Percentiles rank a stretch among this genome's conserved stretches.
Conservation (phyloP, 1,284 basidiomycete species). For the Marasmius tenuissimus region DNA sequence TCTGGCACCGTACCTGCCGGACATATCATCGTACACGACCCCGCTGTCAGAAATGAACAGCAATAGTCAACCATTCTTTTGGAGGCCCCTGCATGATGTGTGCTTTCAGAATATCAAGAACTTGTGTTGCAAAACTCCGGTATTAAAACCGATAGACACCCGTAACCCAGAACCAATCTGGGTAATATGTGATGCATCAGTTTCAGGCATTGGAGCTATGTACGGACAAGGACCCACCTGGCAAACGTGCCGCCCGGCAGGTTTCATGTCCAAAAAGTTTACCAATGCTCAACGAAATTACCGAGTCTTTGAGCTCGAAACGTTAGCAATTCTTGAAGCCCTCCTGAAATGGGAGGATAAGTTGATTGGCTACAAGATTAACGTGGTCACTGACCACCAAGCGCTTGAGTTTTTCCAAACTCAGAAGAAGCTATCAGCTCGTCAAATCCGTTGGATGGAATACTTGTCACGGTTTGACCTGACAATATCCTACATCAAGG, state of each 20-base stretch:
- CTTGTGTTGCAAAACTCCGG: too few relatives aligned
- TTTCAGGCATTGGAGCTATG: slow-evolving; percentile 34
- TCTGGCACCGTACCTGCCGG: too few relatives aligned
- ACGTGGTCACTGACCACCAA: slow-evolving; percentile 39
- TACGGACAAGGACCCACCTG: slow-evolving; percentile 38
- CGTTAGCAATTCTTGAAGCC: slow-evolving; percentile 35
- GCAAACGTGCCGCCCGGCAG: slow-evolving; percentile 33
- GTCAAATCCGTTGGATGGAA: slow-evolving; percentile 33
- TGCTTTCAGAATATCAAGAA: too few relatives aligned
- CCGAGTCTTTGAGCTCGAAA: slow-evolving; percentile 34
- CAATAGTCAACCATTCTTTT: too few relatives aligned
- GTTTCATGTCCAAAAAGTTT: slow-evolving; percentile 42
- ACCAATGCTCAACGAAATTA: slow-evolving; percentile 37
- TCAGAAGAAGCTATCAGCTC: slow-evolving; percentile 15
- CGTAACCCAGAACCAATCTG: too few relatives aligned
- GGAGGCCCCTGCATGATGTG: too few relatives aligned
- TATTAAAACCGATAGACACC: too few relatives aligned
- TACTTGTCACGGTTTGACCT: slow-evolving; percentile 32
- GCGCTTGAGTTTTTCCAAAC: slow-evolving; percentile 33
- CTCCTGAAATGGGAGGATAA: slow-evolving; percentile 38
- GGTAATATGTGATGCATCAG: slow-evolving; percentile 31
- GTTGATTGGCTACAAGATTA: slow-evolving; percentile 28
- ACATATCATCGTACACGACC: too few relatives aligned
- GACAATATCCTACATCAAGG: slow-evolving; percentile 30
- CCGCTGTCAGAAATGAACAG: too few relatives aligned